Evolutionary conservation across 2,329 filamentous ascomycete species (phyloP).

Genomic region (Capronia americana): DNA sequence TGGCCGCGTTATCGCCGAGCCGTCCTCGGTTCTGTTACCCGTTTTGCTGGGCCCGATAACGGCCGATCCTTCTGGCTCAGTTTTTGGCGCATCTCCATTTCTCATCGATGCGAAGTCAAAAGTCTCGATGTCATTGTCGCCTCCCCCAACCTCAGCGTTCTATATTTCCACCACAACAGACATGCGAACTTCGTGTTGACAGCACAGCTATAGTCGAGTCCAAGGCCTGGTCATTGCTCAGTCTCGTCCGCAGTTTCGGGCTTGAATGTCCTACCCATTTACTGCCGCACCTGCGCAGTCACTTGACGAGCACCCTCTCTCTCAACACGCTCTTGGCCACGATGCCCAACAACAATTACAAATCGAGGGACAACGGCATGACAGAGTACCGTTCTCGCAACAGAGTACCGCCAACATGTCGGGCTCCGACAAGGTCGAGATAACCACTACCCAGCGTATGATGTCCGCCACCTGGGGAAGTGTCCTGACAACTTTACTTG

Average conservation of each 20-base stretch:
- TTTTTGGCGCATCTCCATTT: conserved; percentile 21
- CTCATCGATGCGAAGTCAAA: conserved; percentile 16
- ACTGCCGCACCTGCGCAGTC: conserved; percentile 32
- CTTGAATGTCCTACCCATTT: conserved; percentile 39
- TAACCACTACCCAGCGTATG: conserved; percentile 90
- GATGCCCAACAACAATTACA: conserved; percentile 26
- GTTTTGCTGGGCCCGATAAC: conserved; percentile 18
- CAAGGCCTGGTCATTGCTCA: background rate
- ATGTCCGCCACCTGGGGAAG: conserved; percentile 90
- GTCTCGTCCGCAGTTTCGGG: background rate
- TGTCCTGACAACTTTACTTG: conserved; percentile 83
- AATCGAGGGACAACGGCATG: conserved; percentile 39
- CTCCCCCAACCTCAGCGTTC: conserved; percentile 9
- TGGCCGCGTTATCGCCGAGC: conserved; percentile 24
- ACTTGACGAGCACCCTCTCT: conserved; percentile 29
- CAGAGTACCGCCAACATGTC: conserved; percentile 35
- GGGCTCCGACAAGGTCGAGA: conserved; percentile 52
- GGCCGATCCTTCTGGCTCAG: conserved; percentile 12
- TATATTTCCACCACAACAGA: conserved; percentile 11
- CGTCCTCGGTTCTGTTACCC: conserved; percentile 11
- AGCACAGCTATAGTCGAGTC: background rate
- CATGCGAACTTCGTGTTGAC: conserved; percentile 4
- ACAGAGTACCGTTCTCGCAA: conserved; percentile 38
- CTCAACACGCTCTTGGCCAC: conserved; percentile 31
- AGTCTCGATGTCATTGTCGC: conserved; percentile 33